A percentile compares a stretch with the other conserved stretches of the same genome.
Evolutionary conservation across 2,329 filamentous ascomycete genomes (phyloP).

Genomic region (Polytolypa hystricis): DNA sequence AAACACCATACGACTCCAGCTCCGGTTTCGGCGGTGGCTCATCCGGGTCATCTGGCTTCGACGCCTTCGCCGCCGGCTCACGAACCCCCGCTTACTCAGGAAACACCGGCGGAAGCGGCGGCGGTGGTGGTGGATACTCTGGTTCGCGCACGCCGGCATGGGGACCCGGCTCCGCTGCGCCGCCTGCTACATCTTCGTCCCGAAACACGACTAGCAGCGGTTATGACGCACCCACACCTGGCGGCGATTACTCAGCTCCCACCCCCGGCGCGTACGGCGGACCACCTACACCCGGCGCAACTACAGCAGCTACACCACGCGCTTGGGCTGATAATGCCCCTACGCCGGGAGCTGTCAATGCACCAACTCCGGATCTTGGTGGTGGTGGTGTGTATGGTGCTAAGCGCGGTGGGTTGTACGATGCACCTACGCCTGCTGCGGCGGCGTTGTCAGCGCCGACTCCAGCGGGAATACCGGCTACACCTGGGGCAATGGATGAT

Average conservation of each 20-base stretch:
- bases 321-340: slow-evolving; percentile 35
- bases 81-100: slow-evolving; percentile 72
- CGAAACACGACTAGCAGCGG: slow-evolving; percentile 25
- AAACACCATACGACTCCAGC: slow-evolving; percentile 59
- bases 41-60: slow-evolving; percentile 57
- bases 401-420: slow-evolving; percentile 22
- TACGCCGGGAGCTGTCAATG: slow-evolving; percentile 36
- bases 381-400: slow-evolving; percentile 6
- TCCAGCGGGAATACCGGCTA: slow-evolving; percentile 24
- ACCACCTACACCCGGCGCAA: slow-evolving; percentile 60
- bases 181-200: slow-evolving; percentile 19
- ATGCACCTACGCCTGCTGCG: slow-evolving; percentile 42
- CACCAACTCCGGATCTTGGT: slow-evolving; percentile 30
- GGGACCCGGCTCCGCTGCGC: slow-evolving; percentile 20
- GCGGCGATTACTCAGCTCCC: slow-evolving; percentile 53
- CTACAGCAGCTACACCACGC: slow-evolving; percentile 40
- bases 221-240: slow-evolving; percentile 67
- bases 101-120: slow-evolving; percentile 23
- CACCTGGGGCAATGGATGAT: slow-evolving; percentile 30
- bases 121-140: slow-evolving; percentile 33
- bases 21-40: slow-evolving; percentile 50
- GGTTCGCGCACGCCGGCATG: slow-evolving; percentile 37
- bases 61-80: slow-evolving; percentile 56
- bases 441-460: no score
- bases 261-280: slow-evolving; percentile 47